phyloP scores from a whole-genome alignment of 805 yeast species.

The Candida broadrunensis region DNA sequence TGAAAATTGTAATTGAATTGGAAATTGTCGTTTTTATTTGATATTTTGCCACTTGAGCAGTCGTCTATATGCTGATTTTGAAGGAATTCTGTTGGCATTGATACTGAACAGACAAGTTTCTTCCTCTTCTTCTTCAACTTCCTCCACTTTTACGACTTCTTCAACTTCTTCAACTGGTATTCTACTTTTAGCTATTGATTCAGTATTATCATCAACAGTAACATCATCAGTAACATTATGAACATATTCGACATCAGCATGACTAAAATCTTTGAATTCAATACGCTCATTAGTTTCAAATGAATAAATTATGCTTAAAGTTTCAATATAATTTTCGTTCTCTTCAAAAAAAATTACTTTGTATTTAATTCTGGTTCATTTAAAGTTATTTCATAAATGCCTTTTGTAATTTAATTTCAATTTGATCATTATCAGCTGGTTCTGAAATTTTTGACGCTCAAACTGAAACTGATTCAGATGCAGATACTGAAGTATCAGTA shows the following conservation, averaged over 20 bases:
- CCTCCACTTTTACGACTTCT: background rate
- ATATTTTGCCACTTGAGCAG: conserved; percentile 44
- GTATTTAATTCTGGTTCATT: conserved; percentile 9
- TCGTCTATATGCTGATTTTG: conserved; percentile 62
- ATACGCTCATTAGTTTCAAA: background rate
- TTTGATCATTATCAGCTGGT: conserved; percentile 5
- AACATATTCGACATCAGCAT: background rate
- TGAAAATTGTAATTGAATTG: background rate
- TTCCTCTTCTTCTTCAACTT: conserved; percentile 5
- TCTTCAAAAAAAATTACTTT: conserved; percentile 12
- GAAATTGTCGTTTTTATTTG: conserved; percentile 4
- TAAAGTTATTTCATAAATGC: conserved; percentile 12
- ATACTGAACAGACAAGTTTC: conserved; percentile 62
- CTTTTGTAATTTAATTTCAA: conserved; percentile 12
- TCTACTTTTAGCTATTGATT: background rate
- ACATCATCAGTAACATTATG: background rate
- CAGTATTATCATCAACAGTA: background rate
- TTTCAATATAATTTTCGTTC: conserved; percentile 6
- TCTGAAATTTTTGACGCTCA: background rate
- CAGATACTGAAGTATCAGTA: conserved; percentile 4
- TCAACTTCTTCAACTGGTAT: background rate
- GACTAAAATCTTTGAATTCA: too few species aligned
- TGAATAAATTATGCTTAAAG: background rate
- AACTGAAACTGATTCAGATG: background rate
- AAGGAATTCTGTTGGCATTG: conserved; percentile 52